Percentiles rank a stretch among this genome's conserved stretches.
phyloP scores from a whole-genome alignment of 2,329 filamentous ascomycete genomes.

The Davidsoniella australis region DNA sequence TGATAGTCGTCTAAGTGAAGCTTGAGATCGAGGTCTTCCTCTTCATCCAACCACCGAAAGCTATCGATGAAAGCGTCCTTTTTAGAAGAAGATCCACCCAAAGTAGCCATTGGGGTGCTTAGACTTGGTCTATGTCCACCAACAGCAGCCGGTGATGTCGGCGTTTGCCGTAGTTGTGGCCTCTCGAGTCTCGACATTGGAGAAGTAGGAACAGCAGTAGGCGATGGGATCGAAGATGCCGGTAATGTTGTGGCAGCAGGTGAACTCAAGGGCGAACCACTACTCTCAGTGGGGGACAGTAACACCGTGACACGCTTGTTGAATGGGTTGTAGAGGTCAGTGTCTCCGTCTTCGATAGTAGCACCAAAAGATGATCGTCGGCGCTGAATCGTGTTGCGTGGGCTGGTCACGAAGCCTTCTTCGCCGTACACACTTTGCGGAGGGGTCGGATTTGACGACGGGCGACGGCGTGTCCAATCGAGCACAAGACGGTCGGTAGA shows the following conservation, averaged over 20 bases:
- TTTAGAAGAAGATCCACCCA: constrained; percentile 18
- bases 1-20: constrained; percentile 57
- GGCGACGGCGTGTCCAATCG: constrained; percentile 11
- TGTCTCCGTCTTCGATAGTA: constrained; percentile 8
- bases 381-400: constrained; percentile 20
- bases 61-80: constrained; percentile 45
- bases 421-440: constrained; percentile 11
- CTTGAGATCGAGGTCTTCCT: constrained; percentile 49
- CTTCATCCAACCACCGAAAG: constrained; percentile 59
- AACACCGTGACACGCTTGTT: constrained; percentile 9
- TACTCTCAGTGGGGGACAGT: constrained; percentile 7
- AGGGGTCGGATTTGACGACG: constrained; percentile 11
- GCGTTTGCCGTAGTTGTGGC: constrained; percentile 15
- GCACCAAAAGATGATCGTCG: constrained; percentile 8
- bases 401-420: constrained; percentile 11
- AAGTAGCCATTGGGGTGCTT: constrained; percentile 11
- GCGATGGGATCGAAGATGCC: constrained; percentile 5
- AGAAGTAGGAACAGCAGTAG: neutral
- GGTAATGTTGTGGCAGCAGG: constrained; percentile 1
- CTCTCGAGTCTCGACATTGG: constrained; percentile 16
- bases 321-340: constrained; percentile 10
- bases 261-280: constrained; percentile 6
- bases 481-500: constrained; percentile 9
- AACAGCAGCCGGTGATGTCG: constrained; percentile 16
- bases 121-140: constrained; percentile 17